Percentiles rank a stretch among this genome's conserved stretches.
Evolutionary conservation across 305 asterid genomes (phyloP).

Genomic region (Andrographis paniculata): DNA sequence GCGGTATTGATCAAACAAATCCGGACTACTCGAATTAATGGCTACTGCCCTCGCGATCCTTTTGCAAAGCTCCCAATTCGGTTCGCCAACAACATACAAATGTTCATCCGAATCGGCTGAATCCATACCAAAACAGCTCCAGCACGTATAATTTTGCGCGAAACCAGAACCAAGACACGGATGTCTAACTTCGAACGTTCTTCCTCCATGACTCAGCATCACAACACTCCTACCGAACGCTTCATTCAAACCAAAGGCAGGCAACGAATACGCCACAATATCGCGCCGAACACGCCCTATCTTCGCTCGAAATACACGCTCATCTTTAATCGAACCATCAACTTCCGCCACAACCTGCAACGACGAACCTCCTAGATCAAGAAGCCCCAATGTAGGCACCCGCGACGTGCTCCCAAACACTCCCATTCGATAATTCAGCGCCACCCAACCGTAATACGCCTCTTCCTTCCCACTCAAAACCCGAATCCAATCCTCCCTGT

Average conservation of each 20-base stretch:
- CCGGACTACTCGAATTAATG: constrained; percentile 46
- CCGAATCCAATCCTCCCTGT: constrained; percentile 47
- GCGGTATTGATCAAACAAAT: constrained; percentile 21
- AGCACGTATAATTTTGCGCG: constrained; percentile 53
- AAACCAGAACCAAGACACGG: constrained; percentile 61
- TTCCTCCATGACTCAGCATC: constrained; percentile 44
- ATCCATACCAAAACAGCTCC: constrained; percentile 39
- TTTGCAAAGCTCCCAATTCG: constrained; percentile 65
- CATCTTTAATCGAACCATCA: constrained; percentile 21
- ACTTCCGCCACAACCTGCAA: constrained; percentile 74
- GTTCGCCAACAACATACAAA: constrained; percentile 47
- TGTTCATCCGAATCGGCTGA: constrained; percentile 14
- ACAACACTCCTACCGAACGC: constrained; percentile 61
- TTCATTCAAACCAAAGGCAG: constrained; percentile 70
- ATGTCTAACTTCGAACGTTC: constrained; percentile 52
- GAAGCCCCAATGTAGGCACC: constrained; percentile 54
- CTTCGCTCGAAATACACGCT: constrained; percentile 39
- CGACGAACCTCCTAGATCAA: constrained; percentile 85
- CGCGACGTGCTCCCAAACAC: constrained; percentile 31
- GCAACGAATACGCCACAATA: constrained; percentile 51
- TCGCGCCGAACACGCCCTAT: constrained; percentile 39
- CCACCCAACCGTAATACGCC: constrained; percentile 79
- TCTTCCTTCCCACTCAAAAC: constrained; percentile 81
- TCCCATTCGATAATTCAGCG: constrained; percentile 60
- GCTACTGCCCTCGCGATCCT: constrained; percentile 59